Evolutionary conservation across 192 early-diverging fungal genomes (phyloP), one percentile per base, ranked within the genome.

Genomic region (Podochytrium sp.): DNA sequence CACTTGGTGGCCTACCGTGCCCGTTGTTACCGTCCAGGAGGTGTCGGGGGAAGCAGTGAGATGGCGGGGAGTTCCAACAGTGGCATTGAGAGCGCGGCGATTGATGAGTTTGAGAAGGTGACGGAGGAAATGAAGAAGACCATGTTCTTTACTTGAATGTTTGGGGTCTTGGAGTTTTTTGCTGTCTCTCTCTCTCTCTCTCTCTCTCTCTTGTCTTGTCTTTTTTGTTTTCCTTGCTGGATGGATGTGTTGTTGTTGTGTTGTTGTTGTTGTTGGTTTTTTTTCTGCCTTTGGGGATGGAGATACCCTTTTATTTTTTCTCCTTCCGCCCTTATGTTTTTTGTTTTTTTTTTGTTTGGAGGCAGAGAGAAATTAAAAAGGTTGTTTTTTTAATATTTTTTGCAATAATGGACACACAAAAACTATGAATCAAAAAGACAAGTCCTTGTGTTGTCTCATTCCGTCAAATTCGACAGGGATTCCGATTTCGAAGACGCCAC

Each of bases 1-100:
- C 91, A 96, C 77, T 73, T 95, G 47, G 90, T 93, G 2, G 93
- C 93, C 32, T 87, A 87, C 57, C 86, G 92, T 73, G 74, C 74
- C 39, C 49, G 74, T 1, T 75, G 43, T 58, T 68, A 63, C 65
- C 60, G 72, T 38, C 57, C 43, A 25, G 53, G 53, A 5, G 64
- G 64, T 27, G 51, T 33, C 6, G 55, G 35, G 14, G 49, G 63
- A 0, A 56, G 37, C 10, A 35, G 50, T 3, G 66, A 69, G 51
- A 34, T 39, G 29, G 66, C 50, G 16, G 40, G 29, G 5, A 20
- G 42, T 50, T 16, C 20, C 33, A 14, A 12, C 18, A 38, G 33
- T 12, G 74, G 64, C 1, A 59, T 56, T 12, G 63, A 65, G 7
- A 27, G 18, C 23, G 56, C 53, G 0, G 52, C 53, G 18, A 53